Percentiles rank a stretch among this genome's conserved stretches.
Evolutionary conservation across 768 basidiomycete genomes (phyloP).

Genomic region (Mycena sanguinolenta): DNA sequence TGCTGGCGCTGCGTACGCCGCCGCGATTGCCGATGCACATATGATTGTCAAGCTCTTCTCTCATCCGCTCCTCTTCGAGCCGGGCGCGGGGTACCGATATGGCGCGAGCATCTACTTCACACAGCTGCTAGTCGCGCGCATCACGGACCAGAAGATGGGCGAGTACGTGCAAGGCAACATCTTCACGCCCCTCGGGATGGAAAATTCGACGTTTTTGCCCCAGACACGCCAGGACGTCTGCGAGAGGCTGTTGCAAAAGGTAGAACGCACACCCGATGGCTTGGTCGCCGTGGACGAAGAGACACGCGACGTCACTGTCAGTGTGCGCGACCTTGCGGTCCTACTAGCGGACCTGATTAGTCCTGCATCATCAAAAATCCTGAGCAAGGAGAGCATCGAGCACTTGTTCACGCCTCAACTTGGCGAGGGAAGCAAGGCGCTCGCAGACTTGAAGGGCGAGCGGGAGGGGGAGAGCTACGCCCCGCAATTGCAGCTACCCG

Average conservation of each 20-base stretch:
- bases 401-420: conserved; percentile 24
- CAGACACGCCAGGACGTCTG: not conserved
- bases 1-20: conserved; percentile 1
- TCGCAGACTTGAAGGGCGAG: conserved; percentile 23
- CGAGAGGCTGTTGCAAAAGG: conserved; percentile 25
- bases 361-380: conserved; percentile 25
- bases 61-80: conserved; percentile 28
- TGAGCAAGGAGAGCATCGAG: conserved; percentile 14
- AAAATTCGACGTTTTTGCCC: conserved; percentile 12
- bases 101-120: conserved; percentile 29
- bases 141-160: conserved; percentile 1
- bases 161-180: conserved; percentile 19
- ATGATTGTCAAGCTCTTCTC: conserved; percentile 12
- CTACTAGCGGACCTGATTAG: conserved; percentile 26
- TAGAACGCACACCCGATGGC: conserved; percentile 2
- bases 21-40: not conserved
- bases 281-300: conserved; percentile 12
- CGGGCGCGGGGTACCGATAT: conserved; percentile 30
- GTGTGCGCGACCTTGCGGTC: conserved; percentile 16
- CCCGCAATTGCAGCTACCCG: not conserved
- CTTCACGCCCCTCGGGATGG: conserved; percentile 23
- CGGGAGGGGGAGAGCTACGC: conserved; percentile 19
- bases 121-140: conserved; percentile 18
- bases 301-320: conserved; percentile 12
- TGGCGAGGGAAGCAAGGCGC: conserved; percentile 7